These are phyloP conservation scores for Hypoxylon sp. DNA, from an alignment of 2,329 filamentous ascomycete species.

Conservation along the genomic window DNA sequence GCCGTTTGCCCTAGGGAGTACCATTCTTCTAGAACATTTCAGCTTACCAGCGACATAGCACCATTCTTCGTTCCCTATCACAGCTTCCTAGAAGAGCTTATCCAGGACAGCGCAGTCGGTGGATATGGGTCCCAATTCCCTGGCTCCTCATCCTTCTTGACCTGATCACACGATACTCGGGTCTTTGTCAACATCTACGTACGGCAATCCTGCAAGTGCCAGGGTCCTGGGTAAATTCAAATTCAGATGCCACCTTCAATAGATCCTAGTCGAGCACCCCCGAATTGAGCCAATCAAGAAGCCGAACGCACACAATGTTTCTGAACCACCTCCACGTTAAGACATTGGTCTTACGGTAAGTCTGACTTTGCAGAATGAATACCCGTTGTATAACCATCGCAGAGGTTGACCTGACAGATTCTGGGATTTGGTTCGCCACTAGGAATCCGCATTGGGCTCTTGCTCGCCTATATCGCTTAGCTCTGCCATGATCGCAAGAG, in stretches of 20 bases:
- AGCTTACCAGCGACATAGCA: constrained; percentile 37
- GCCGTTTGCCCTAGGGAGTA: constrained; percentile 13
- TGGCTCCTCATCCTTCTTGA: constrained; percentile 25
- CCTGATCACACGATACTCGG: constrained; percentile 33
- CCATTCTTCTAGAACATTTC: constrained; percentile 27
- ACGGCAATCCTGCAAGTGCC: constrained; percentile 29
- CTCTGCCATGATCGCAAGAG: constrained; percentile 7
- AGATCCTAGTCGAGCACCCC: constrained; percentile 23
- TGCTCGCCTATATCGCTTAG: not conserved
- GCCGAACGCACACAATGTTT: not conserved
- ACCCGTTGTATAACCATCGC: not conserved
- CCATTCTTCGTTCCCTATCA: constrained; percentile 11
- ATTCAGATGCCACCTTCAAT: constrained; percentile 25
- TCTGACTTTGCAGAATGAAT: constrained; percentile 6
- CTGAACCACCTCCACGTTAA: not conserved
- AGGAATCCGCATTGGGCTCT: constrained; percentile 5
- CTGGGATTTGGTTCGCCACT: constrained; percentile 4
- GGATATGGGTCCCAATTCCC: constrained; percentile 26
- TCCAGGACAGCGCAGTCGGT: constrained; percentile 19
- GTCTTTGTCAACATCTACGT: constrained; percentile 22
- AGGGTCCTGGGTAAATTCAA: constrained; percentile 35
- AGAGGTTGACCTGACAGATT: constrained; percentile 17
- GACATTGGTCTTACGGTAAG: constrained; percentile 4
- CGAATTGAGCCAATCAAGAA: constrained; percentile 21
- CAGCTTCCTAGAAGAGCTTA: constrained; percentile 39